phyloP scores from a whole-genome alignment of 495 filamentous ascomycete genomes.

The Terfezia claveryi region DNA sequence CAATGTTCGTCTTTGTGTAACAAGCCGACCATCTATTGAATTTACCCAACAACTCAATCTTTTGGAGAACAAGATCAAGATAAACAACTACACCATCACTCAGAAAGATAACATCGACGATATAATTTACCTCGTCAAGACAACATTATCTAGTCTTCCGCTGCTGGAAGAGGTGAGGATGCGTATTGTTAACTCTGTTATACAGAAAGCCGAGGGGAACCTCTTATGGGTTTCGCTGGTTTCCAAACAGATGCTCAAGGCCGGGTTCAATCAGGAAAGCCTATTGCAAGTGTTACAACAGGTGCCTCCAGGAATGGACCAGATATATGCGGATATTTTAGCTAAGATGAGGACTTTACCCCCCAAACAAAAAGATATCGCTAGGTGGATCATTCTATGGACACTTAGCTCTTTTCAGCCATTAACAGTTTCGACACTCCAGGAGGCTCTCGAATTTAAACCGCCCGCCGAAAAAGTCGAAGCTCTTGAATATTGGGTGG shows the following conservation, averaged over 20 bases:
- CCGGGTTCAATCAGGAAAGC: slow-evolving; percentile 17
- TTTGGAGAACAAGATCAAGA: neutral
- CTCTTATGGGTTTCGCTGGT: slow-evolving; percentile 21
- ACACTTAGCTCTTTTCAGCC: slow-evolving; percentile 16
- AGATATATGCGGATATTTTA: slow-evolving; percentile 23
- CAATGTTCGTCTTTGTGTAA: slow-evolving; percentile 8
- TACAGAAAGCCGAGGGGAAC: slow-evolving; percentile 9
- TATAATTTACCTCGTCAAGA: slow-evolving; percentile 7
- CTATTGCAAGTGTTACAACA: slow-evolving; percentile 20
- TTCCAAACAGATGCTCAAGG: slow-evolving; percentile 18
- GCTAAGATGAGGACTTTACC: slow-evolving; percentile 9
- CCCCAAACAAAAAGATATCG: slow-evolving; percentile 12
- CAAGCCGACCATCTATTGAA: slow-evolving; percentile 5
- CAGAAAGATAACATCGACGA: slow-evolving; percentile 13
- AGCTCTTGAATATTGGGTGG: slow-evolving; percentile 20
- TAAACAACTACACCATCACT: slow-evolving; percentile 1
- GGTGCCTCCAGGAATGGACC: slow-evolving; percentile 24
- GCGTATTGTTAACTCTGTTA: slow-evolving; percentile 4
- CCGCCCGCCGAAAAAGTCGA: slow-evolving; percentile 15
- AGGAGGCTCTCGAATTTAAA: slow-evolving; percentile 3
- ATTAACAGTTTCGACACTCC: slow-evolving; percentile 20
- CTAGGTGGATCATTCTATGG: slow-evolving; percentile 17
- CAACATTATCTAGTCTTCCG: slow-evolving; percentile 6
- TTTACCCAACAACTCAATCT: slow-evolving; percentile 4
- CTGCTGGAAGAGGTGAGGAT: slow-evolving; percentile 8